These are phyloP conservation scores for Clitoria ternatea DNA, from an alignment of 306 rosid genomes.

Conservation along the genomic window DNA sequence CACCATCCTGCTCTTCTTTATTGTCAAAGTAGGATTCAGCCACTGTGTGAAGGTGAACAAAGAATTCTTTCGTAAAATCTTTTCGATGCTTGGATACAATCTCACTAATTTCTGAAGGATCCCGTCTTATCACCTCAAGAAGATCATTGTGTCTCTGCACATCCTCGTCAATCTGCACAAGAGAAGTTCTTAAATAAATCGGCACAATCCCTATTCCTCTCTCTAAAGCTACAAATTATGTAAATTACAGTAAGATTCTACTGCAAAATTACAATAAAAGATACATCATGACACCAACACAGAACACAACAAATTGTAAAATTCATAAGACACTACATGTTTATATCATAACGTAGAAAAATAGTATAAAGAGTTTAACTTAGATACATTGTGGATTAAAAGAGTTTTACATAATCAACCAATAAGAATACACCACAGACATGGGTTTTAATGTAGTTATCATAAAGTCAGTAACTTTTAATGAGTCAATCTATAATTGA, in stretches of 20 bases:
- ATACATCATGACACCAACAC: not conserved
- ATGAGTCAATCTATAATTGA: too few species aligned
- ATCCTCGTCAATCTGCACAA: constrained; percentile 77
- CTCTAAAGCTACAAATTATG: not conserved
- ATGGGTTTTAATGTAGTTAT: too few species aligned
- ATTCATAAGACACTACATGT: not conserved
- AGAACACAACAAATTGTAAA: not conserved
- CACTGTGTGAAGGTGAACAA: constrained; percentile 70
- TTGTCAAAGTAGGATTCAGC: constrained; percentile 62
- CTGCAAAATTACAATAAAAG: not conserved
- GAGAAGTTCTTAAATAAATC: not conserved
- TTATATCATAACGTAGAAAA: not conserved
- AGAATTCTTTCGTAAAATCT: constrained; percentile 91
- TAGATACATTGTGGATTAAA: not conserved
- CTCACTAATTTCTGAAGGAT: constrained; percentile 51
- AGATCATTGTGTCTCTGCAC: constrained; percentile 81
- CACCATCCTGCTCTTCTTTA: constrained; percentile 64
- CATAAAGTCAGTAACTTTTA: too few species aligned
- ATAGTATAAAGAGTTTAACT: not conserved
- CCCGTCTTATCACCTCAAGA: constrained; percentile 47
- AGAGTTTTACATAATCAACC: too few species aligned
- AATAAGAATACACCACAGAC: too few species aligned
- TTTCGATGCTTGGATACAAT: constrained; percentile 76
- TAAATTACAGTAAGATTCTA: not conserved
- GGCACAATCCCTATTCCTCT: not conserved